Base-by-base conservation (phyloP, 306 rosid species). In the Cicer judaicum region DNA sequence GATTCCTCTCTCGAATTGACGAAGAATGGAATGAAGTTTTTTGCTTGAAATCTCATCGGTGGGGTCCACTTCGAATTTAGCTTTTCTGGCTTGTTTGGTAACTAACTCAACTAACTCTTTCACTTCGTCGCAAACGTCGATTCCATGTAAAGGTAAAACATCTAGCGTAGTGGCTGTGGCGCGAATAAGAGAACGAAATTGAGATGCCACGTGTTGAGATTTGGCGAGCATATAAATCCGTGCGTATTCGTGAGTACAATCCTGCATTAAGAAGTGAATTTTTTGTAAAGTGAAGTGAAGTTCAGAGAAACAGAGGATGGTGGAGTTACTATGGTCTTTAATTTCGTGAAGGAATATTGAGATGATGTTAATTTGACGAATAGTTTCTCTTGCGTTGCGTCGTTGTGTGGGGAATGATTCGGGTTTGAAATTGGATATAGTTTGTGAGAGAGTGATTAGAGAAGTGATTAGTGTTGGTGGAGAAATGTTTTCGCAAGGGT, bases 241-340 rank as follows among this genome's bases (percentile, higher is more conserved):
- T 14, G 88, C 77, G 0, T 80, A 91, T 8, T 82, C 81, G 5
- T 80, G 85, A 0, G 83, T 13, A 63, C 89, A 89, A 76, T 93
- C 98, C 21, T 87, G 91, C 18, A 91, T 53, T 10, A 93, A 49
- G 50, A 89, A 93, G 14, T 70, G 69, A 19, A 93, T 53, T 14
- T 89, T 93, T 39, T 93, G 98, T 48, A 87, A 68, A 1, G 80
- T 74, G 12, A 87, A 56, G 80, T 91, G 97, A 29, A 93, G 93
- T 34, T 93, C 96, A 0, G 89, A 85, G 79, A 93, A 78, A 78
- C 82, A 79, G 36, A 91, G 88, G 41, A 81, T 4, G 2, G 52
- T 42, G 8, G 97, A 79, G 43, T 77, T 36, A 0, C 41, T 8
- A 0, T 18, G 18, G 2, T 85, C 84, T 21, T 18, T 64, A 67